Evolutionary conservation across 129 eudicot species (phyloP).

Genomic region (Lonicera japonica): DNA sequence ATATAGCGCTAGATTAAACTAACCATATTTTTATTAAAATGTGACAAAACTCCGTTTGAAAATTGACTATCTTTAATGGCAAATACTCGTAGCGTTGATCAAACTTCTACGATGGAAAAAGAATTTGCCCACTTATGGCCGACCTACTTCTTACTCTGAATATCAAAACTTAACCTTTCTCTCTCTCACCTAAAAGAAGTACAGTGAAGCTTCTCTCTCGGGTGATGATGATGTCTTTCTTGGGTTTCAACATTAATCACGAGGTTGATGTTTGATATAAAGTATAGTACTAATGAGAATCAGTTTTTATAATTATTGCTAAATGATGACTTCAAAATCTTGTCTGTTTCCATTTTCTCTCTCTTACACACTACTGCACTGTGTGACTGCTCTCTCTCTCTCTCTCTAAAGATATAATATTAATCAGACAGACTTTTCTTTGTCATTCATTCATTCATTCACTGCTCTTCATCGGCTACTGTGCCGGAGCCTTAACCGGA

Average conservation of each 20-base stretch:
- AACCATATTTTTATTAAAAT: too few relatives aligned
- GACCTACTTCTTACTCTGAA: too few relatives aligned
- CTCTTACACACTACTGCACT: neutral
- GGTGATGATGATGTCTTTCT: slow-evolving; percentile 15
- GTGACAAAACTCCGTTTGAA: too few relatives aligned
- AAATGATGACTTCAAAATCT: slow-evolving; percentile 64
- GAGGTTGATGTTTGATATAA: slow-evolving; percentile 58
- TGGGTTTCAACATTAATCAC: slow-evolving; percentile 42
- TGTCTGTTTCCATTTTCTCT: slow-evolving; percentile 33
- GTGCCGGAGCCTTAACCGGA: slow-evolving; percentile 83
- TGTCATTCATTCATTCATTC: slow-evolving; percentile 36
- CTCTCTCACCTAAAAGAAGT: neutral
- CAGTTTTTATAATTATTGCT: slow-evolving; percentile 39
- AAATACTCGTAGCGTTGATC: too few relatives aligned
- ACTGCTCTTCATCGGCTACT: slow-evolving; percentile 72
- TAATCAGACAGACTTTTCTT: slow-evolving; percentile 8
- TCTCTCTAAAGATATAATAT: neutral
- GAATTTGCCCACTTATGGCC: too few relatives aligned
- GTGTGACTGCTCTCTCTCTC: neutral
- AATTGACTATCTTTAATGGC: too few relatives aligned
- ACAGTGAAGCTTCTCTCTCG: slow-evolving; percentile 13
- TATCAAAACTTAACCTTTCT: too few relatives aligned
- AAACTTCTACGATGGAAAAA: too few relatives aligned
- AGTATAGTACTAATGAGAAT: slow-evolving; percentile 34
- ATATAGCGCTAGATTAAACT: too few relatives aligned